These are phyloP conservation scores for Pichia kluyveri DNA, from an alignment of 805 yeast genomes.

Conservation along the genomic window DNA sequence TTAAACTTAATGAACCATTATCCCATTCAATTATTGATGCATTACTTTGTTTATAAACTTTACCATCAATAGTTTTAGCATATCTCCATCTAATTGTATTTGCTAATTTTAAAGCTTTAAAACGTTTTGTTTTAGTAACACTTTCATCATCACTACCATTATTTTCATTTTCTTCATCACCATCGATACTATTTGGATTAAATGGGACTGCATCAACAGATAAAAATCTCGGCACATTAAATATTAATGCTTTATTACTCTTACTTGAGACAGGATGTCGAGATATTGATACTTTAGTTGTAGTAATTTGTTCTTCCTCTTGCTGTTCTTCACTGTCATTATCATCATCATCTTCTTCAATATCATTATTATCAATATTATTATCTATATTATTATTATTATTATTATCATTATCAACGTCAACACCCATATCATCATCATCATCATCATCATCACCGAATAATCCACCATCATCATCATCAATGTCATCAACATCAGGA, in stretches of 20 bases:
- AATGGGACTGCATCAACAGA: slow-evolving; percentile 81
- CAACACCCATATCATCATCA: slow-evolving; percentile 17
- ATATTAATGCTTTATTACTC: slow-evolving; percentile 26
- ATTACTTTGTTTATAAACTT: slow-evolving; percentile 77
- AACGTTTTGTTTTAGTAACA: slow-evolving; percentile 13
- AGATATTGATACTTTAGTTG: background rate
- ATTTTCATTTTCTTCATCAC: background rate
- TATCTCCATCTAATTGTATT: slow-evolving; percentile 95
- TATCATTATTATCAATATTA: slow-evolving; percentile 13
- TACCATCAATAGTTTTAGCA: slow-evolving; percentile 60
- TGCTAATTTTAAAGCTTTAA: slow-evolving; percentile 23
- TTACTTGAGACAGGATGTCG: slow-evolving; percentile 16
- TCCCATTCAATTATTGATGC: slow-evolving; percentile 90
- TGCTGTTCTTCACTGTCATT: background rate
- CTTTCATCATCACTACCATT: background rate
- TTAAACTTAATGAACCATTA: slow-evolving; percentile 81
- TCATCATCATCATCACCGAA: background rate
- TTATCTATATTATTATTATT: slow-evolving; percentile 27
- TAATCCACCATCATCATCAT: background rate
- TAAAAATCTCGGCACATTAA: slow-evolving; percentile 76
- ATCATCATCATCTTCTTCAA: slow-evolving; percentile 28
- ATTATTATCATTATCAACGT: slow-evolving; percentile 5
- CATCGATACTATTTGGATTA: slow-evolving; percentile 39
- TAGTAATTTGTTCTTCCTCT: background rate
- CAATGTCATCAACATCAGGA: slow-evolving; percentile 2